Evolutionary conservation across 805 yeast genomes (phyloP), one percentile per base, ranked within the genome.

Genomic region (Pichia phayaonensis): DNA sequence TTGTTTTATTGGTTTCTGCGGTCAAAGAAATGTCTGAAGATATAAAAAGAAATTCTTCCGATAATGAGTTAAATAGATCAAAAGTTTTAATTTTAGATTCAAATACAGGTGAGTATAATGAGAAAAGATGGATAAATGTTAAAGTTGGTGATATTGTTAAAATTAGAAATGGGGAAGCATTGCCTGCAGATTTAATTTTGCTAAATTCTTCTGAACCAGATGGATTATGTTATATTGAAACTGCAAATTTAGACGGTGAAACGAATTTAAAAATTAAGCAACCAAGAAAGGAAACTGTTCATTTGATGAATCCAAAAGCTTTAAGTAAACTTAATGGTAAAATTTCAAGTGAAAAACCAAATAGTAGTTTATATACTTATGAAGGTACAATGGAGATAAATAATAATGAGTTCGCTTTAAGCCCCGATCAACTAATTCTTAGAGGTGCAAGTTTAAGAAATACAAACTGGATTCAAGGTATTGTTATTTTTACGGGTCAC

Each of bases 191-290:
- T 71, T 61, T 94, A 50, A 74, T 92, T 18, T 67, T 95, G 18
- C 64, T 94, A 34, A 81, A 94, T 23, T 89, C 97, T 0, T 92
- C 98, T 0, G 99, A 94, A 66, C 99, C 99, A 0, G 98, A 92
- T 67, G 99, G 99, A 2, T 73, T 94, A 54, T 95, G 99, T 66
- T 94, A 94, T 61, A 88, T 95, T 50, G 99, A 94, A 68, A 94
- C 99, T 1, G 96, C 99, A 0, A 94, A 94, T 61, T 72, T 94
- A 58, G 99, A 94, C 67, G 99, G 99, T 51, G 99, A 94, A 66
- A 95, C 99, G 0, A 94, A 94, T 65, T 74, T 94, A 60, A 94
- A 94, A 63, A 94, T 94, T 63, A 95, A 95, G 62, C 98, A 94
- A 65, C 81, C 97, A 1, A 75, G 76, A 47, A 72, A 78, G 2